Percentiles rank a stretch among this genome's conserved stretches.
These are phyloP conservation scores for Geotrichum fermentans DNA, from an alignment of 1,139 yeast species.

Conservation along the genomic window DNA sequence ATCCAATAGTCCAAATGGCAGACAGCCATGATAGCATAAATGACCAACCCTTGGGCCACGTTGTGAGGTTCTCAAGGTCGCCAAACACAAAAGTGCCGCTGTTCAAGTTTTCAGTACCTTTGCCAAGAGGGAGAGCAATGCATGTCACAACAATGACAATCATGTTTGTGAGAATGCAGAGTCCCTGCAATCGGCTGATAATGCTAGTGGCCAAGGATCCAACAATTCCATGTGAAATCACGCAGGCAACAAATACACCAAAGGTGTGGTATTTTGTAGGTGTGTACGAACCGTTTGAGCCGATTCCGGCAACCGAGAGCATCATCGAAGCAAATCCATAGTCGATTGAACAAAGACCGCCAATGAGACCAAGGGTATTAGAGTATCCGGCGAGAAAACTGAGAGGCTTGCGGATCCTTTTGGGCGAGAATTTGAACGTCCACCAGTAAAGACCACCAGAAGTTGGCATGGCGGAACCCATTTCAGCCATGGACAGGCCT, in stretches of 20 bases:
- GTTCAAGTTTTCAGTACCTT: slow-evolving; percentile 31
- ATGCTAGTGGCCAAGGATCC: slow-evolving; percentile 50
- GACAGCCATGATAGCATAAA: slow-evolving; percentile 59
- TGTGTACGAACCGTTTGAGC: slow-evolving; percentile 45
- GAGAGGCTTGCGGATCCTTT: slow-evolving; percentile 41
- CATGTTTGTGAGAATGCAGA: slow-evolving; percentile 54
- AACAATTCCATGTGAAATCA: slow-evolving; percentile 43
- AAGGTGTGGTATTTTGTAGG: slow-evolving; percentile 48
- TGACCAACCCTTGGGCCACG: slow-evolving; percentile 67
- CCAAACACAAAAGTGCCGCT: slow-evolving; percentile 50
- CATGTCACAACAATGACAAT: slow-evolving; percentile 53
- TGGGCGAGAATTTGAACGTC: slow-evolving; percentile 55
- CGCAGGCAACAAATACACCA: slow-evolving; percentile 53
- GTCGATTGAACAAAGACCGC: slow-evolving; percentile 54
- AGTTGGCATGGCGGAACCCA: slow-evolving; percentile 64
- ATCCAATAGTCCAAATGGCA: slow-evolving; percentile 44
- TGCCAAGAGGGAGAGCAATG: slow-evolving; percentile 54
- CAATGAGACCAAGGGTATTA: slow-evolving; percentile 53
- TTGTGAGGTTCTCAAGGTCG: slow-evolving; percentile 48
- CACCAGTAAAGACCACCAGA: slow-evolving; percentile 58
- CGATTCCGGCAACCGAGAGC: slow-evolving; percentile 48
- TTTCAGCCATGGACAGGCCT: slow-evolving; percentile 56
- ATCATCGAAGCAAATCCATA: slow-evolving; percentile 56
- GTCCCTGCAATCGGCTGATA: slow-evolving; percentile 55
- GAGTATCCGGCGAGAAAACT: slow-evolving; percentile 58